These are phyloP conservation scores for Leptographium wingfieldii DNA, from an alignment of 2,329 filamentous ascomycete species.

Conservation along the genomic window DNA sequence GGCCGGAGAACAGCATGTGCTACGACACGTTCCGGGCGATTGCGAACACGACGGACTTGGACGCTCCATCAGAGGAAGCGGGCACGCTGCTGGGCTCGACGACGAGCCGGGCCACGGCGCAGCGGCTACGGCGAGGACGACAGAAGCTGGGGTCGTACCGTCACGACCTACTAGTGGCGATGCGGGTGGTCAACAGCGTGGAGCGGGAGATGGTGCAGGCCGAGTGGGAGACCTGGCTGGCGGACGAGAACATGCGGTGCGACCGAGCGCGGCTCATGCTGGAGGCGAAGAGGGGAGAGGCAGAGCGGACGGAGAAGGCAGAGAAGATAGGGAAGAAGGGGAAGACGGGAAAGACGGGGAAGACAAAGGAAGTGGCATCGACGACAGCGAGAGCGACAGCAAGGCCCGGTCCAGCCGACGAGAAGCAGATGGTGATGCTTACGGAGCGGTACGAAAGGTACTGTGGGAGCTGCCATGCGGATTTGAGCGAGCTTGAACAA, in stretches of 20 bases:
- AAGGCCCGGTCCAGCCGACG: conserved; percentile 13
- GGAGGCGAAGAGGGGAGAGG: background rate
- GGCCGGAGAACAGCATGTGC: conserved; percentile 6
- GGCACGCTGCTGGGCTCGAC: conserved; percentile 33
- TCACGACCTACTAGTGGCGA: conserved; percentile 80
- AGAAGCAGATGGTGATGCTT: conserved; percentile 24
- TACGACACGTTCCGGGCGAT: conserved; percentile 51
- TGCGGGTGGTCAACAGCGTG: conserved; percentile 79
- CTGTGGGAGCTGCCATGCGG: conserved; percentile 41
- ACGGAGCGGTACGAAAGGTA: conserved; percentile 39
- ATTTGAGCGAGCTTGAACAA: conserved; percentile 21
- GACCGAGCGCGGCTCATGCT: conserved; percentile 34
- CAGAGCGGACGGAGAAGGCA: background rate
- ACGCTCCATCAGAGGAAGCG: conserved; percentile 41
- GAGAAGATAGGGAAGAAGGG: background rate
- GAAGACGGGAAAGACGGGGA: too few species aligned
- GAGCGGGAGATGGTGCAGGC: conserved; percentile 75
- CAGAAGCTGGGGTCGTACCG: conserved; percentile 74
- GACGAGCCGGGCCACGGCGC: conserved; percentile 41
- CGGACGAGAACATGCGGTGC: conserved; percentile 66
- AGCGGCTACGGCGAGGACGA: conserved; percentile 63
- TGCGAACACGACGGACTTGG: conserved; percentile 43
- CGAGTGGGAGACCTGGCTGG: conserved; percentile 90
- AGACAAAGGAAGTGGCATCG: background rate
- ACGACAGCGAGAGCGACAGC: background rate